phyloP scores from a whole-genome alignment of 345 rosid species.

The Gossypium turneri region DNA sequence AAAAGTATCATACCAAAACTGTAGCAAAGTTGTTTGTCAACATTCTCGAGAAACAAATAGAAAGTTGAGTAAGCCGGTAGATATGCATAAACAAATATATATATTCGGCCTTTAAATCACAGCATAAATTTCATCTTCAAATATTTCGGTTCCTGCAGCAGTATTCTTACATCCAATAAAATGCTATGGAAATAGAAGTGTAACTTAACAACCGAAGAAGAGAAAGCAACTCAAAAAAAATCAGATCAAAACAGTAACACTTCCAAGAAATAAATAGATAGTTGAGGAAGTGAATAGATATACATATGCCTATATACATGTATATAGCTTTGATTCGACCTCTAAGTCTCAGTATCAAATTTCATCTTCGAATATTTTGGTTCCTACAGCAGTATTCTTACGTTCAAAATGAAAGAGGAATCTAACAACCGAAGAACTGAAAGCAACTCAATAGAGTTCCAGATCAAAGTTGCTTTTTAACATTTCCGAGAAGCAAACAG shows the following conservation, averaged over 20 bases:
- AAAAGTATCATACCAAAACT: not conserved
- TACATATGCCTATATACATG: too few relatives aligned
- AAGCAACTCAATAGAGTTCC: not conserved
- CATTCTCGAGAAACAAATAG: constrained; percentile 7
- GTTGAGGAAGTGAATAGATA: not conserved
- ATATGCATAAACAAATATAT: not conserved
- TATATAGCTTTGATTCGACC: not conserved
- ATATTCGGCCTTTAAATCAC: not conserved
- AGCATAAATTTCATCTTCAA: not conserved
- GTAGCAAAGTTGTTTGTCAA: not conserved
- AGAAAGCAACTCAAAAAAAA: not conserved
- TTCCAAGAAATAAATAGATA: not conserved
- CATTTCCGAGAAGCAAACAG: not conserved
- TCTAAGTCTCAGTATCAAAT: not conserved
- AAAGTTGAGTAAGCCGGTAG: not conserved
- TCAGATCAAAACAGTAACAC: not conserved
- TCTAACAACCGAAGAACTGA: not conserved
- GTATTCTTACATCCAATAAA: not conserved
- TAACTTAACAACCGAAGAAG: not conserved
- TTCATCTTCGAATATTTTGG: not conserved
- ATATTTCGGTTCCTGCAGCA: not conserved
- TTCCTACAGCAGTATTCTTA: not conserved
- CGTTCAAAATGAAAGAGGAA: not conserved
- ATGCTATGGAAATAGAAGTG: not conserved
- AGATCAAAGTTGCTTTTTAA: not conserved